Conservation (phyloP, 139 green algal genomes). For the Trebouxia sp. region DNA sequence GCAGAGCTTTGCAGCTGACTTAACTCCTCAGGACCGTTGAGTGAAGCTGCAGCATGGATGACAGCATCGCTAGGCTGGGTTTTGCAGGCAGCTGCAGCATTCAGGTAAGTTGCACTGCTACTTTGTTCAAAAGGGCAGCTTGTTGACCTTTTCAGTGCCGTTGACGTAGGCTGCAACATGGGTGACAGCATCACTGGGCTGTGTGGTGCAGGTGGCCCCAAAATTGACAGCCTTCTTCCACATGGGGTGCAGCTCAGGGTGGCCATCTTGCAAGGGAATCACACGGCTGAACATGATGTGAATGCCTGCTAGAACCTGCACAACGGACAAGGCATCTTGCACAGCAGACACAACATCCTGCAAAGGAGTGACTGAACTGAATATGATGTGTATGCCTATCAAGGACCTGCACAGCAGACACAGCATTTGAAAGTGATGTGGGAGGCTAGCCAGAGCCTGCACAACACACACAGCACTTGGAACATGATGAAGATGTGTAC, state of each 20-base stretch:
- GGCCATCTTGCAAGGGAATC: conserved; percentile 56
- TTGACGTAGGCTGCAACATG: conserved; percentile 66
- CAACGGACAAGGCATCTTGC: too few relatives aligned
- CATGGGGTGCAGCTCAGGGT: conserved; percentile 67
- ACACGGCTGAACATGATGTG: conserved; percentile 77
- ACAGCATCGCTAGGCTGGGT: conserved; percentile 46
- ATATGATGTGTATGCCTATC: too few relatives aligned
- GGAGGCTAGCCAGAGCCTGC: too few relatives aligned
- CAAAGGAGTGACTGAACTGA: too few relatives aligned
- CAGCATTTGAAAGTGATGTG: too few relatives aligned
- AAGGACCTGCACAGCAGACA: too few relatives aligned
- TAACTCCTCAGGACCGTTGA: not conserved
- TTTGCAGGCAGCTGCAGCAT: not conserved
- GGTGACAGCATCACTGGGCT: conserved; percentile 48
- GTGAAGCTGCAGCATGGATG: conserved; percentile 37
- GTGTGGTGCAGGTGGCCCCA: conserved; percentile 62
- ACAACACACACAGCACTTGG: too few relatives aligned
- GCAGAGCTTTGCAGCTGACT: not conserved
- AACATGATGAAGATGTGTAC: too few relatives aligned
- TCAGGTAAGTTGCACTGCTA: not conserved
- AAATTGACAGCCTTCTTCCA: conserved; percentile 73
- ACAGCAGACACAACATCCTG: too few relatives aligned
- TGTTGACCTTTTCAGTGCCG: conserved; percentile 33
- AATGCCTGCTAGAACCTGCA: conserved; percentile 36
- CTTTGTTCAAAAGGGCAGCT: not conserved